Percentiles rank a stretch among this genome's conserved stretches.
Conservation (phyloP, 768 basidiomycete species). For the Leccinum sublutescens region DNA sequence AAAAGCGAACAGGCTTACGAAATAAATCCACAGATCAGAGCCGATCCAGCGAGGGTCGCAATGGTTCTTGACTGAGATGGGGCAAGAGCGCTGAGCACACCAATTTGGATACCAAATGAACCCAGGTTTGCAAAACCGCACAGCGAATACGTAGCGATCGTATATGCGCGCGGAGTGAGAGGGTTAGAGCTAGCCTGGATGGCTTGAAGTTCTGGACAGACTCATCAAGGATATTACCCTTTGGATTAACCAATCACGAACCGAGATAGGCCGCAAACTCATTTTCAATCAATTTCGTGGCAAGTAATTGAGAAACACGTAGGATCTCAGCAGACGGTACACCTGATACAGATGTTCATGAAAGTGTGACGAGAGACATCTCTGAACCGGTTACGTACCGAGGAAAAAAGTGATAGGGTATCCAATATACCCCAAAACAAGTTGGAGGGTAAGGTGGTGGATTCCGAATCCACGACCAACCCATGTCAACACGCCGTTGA, state of each 20-base stretch:
- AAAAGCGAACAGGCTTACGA: slow-evolving; percentile 31
- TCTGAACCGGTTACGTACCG: slow-evolving; percentile 26
- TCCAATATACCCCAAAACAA: slow-evolving; percentile 83
- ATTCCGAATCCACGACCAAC: slow-evolving; percentile 85
- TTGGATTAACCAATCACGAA: slow-evolving; percentile 14
- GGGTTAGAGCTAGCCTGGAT: slow-evolving; percentile 51
- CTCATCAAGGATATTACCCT: neutral
- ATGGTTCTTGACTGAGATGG: slow-evolving; percentile 70
- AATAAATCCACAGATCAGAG: slow-evolving; percentile 70
- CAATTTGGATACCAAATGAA: slow-evolving; percentile 84
- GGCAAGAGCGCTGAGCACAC: slow-evolving; percentile 68
- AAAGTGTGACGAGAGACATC: neutral
- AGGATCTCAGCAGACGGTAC: slow-evolving; percentile 83
- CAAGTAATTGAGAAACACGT: slow-evolving; percentile 75
- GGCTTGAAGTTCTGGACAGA: slow-evolving; percentile 34
- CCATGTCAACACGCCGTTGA: slow-evolving; percentile 88
- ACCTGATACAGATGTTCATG: slow-evolving; percentile 34
- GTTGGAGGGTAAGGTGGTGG: slow-evolving; percentile 75
- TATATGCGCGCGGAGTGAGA: slow-evolving; percentile 70
- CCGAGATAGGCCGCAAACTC: slow-evolving; percentile 77
- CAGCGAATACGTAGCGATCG: slow-evolving; percentile 82
- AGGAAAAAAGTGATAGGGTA: slow-evolving; percentile 85
- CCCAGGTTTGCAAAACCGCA: slow-evolving; percentile 91
- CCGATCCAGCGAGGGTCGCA: slow-evolving; percentile 63
- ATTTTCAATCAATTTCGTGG: slow-evolving; percentile 84